Evolutionary conservation across 768 basidiomycete genomes (phyloP).

Genomic region (Naganishia kalamii): DNA sequence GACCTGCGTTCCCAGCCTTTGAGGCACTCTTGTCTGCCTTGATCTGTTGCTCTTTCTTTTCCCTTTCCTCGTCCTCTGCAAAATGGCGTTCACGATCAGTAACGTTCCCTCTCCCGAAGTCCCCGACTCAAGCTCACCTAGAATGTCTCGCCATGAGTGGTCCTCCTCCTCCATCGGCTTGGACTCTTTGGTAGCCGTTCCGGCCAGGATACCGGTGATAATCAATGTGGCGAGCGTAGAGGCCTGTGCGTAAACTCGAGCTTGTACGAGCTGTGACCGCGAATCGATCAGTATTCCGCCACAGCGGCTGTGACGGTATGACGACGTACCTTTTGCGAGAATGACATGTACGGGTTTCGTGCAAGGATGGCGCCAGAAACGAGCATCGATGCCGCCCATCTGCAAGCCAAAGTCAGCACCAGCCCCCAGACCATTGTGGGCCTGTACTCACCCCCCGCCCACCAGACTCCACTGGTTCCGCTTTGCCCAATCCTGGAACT

Average conservation of each 20-base stretch:
- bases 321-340: constrained; percentile 41
- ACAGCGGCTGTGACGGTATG: too few species aligned
- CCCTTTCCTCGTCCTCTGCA: constrained; percentile 10
- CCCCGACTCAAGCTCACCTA: constrained; percentile 28
- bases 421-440: neutral
- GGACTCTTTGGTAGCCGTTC: constrained; percentile 24
- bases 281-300: too few species aligned
- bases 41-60: neutral
- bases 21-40: neutral
- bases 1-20: neutral
- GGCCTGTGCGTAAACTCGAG: constrained; percentile 46
- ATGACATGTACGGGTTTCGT: constrained; percentile 34
- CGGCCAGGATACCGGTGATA: constrained; percentile 35
- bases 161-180: constrained; percentile 30
- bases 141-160: constrained; percentile 43
- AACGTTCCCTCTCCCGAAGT: neutral
- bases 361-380: constrained; percentile 36
- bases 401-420: neutral
- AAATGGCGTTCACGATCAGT: neutral
- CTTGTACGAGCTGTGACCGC: constrained; percentile 39
- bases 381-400: constrained; percentile 42
- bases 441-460: constrained; percentile 33
- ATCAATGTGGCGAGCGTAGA: constrained; percentile 41
- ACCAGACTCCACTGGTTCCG: constrained; percentile 42
- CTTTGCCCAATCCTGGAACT: constrained; percentile 37